phyloP scores from a whole-genome alignment of 257 asterid species.

The Ophiorrhiza pumila region DNA sequence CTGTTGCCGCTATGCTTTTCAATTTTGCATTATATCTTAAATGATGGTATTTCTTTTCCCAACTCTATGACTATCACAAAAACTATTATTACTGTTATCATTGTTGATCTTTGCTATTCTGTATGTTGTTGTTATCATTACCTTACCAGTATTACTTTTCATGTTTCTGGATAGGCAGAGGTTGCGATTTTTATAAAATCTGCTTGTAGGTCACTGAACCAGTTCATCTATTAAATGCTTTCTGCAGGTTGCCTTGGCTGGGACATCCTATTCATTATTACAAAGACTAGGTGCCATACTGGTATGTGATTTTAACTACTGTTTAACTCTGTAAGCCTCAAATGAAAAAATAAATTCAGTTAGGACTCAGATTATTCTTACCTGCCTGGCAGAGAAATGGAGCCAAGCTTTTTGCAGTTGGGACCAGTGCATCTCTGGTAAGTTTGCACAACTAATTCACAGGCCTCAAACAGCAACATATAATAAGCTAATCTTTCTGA shows the following conservation, averaged over 20 bases:
- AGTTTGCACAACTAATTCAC: constrained; percentile 16
- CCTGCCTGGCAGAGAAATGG: constrained; percentile 77
- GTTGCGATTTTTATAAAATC: not conserved
- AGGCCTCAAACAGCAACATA: not conserved
- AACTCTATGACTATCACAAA: not conserved
- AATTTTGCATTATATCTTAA: not conserved
- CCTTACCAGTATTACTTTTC: not conserved
- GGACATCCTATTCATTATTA: constrained; percentile 69
- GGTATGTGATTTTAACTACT: constrained; percentile 40
- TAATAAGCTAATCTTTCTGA: not conserved
- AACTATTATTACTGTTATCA: not conserved
- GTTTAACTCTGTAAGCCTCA: constrained; percentile 1
- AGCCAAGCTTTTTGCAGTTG: constrained; percentile 82
- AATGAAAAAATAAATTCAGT: not conserved
- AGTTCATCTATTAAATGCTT: not conserved
- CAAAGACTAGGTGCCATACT: constrained; percentile 83
- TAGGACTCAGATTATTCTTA: constrained; percentile 15
- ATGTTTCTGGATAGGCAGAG: not conserved
- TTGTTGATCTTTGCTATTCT: not conserved
- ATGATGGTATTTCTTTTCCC: not conserved
- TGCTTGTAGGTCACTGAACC: constrained; percentile 15
- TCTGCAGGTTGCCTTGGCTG: constrained; percentile 86
- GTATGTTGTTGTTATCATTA: not conserved
- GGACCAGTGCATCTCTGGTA: constrained; percentile 89
- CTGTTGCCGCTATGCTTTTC: not conserved